Base-by-base conservation (phyloP, 305 asterid species). In the Fraxinus paxiana region DNA sequence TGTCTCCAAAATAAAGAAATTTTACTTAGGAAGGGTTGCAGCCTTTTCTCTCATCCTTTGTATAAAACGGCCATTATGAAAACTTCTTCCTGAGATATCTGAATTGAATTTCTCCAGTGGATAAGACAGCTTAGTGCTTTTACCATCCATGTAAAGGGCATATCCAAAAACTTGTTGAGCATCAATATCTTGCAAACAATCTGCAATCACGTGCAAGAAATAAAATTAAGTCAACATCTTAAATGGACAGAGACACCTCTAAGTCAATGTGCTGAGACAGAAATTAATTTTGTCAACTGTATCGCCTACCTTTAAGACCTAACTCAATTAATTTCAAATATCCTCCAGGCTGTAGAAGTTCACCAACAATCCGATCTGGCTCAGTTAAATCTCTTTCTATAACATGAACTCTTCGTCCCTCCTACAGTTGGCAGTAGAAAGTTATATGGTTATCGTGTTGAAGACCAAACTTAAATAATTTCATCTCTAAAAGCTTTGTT, bases 341-440 rank as follows among this genome's bases (percentile, higher is more conserved):
- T 10, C 91, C 91, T 0, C 89, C 89, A 7, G 91, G 91, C 77
- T 88, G 91, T 77, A 88, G 54, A 26, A 87, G 80, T 76, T 88
- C 91, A n/a, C 91, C 91, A 67, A 81, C 87, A 31, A 88, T 81
- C 70, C 85, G 84, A 38, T 88, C 82, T 59, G 87, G 91, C 65
- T 85, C 87, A 0, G 76, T 85, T 74, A 88, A 72, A 77, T 88
- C 85, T 77, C 90, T 83, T 72, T 88, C 90, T 22, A 88, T 87
- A 77, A 87, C 86, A 37, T 82, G 87, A 76, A 88, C 89, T 76
- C 80, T 71, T 10, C 88, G 83, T 28, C 90, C 89, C 48, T 87
- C 87, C 92, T 87, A 78, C 73, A 43, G 18, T 48, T 28, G 0
- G 22, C 35, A 26, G 1, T 2, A 65, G n/a, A 26, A 17, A 24